These are phyloP conservation scores for Boletales sp. DNA, from an alignment of 768 basidiomycete species.

Conservation along the genomic window DNA sequence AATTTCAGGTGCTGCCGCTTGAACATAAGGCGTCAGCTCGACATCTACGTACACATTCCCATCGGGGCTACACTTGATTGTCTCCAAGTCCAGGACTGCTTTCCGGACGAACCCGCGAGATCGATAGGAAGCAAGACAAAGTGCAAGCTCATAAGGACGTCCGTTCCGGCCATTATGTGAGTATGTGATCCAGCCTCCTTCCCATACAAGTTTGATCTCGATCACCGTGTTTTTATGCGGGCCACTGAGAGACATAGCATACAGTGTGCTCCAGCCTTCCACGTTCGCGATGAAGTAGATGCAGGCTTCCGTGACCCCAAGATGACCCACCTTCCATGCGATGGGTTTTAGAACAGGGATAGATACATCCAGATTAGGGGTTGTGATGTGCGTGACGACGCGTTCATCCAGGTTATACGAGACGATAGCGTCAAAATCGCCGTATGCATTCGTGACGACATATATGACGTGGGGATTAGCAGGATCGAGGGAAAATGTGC, in stretches of 20 bases:
- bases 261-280: slow-evolving; percentile 35
- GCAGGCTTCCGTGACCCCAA: slow-evolving; percentile 25
- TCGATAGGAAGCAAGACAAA: slow-evolving; percentile 32
- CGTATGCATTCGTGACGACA: slow-evolving; percentile 35
- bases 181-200: slow-evolving; percentile 30
- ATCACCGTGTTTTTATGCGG: slow-evolving; percentile 26
- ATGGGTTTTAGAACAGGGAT: slow-evolving; percentile 35
- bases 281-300: slow-evolving; percentile 37
- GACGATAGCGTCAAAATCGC: slow-evolving; percentile 37
- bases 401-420: slow-evolving; percentile 29
- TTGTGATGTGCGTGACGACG: slow-evolving; percentile 36
- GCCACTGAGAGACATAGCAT: slow-evolving; percentile 30
- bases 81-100: slow-evolving; percentile 30
- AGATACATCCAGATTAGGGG: slow-evolving; percentile 24
- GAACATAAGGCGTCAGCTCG: slow-evolving; percentile 27
- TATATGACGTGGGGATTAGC: slow-evolving; percentile 30
- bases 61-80: slow-evolving; percentile 14
- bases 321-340: slow-evolving; percentile 28
- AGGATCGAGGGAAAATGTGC: slow-evolving; percentile 32
- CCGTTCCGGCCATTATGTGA: slow-evolving; percentile 32
- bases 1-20: slow-evolving; percentile 31
- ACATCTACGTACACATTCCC: slow-evolving; percentile 28
- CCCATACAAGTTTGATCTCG: slow-evolving; percentile 31
- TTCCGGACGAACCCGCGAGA: slow-evolving; percentile 24
- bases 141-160: slow-evolving; percentile 30